These are phyloP conservation scores for Monilinia vaccinii-corymbosi DNA, from an alignment of 2,329 filamentous ascomycete genomes.

Conservation along the genomic window DNA sequence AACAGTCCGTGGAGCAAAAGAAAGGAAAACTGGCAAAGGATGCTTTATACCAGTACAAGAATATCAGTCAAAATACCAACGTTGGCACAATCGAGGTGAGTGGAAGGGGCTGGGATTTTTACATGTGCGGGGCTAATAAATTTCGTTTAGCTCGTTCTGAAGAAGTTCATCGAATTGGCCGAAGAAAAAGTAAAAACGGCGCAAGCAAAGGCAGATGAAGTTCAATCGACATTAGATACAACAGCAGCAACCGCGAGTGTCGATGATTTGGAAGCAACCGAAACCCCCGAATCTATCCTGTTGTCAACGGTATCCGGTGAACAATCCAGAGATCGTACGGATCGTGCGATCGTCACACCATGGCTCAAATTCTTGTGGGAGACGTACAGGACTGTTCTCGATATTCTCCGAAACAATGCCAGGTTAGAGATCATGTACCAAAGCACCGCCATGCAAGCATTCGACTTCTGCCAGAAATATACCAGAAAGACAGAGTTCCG, in stretches of 20 bases:
- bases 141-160: slow-evolving; percentile 65
- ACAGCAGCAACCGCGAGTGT: slow-evolving; percentile 63
- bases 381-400: slow-evolving; percentile 94
- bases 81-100: slow-evolving; percentile 90
- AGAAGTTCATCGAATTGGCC: slow-evolving; percentile 95
- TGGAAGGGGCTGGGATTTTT: background rate
- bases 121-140: slow-evolving; percentile 4
- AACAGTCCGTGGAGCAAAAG: slow-evolving; percentile 92
- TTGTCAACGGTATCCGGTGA: slow-evolving; percentile 96
- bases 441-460: slow-evolving; percentile 94
- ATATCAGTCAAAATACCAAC: slow-evolving; percentile 98
- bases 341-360: slow-evolving; percentile 94
- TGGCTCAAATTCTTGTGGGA: slow-evolving; percentile 99
- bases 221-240: slow-evolving; percentile 79
- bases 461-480: slow-evolving; percentile 98
- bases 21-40: slow-evolving; percentile 99
- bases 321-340: slow-evolving; percentile 93
- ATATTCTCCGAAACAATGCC: slow-evolving; percentile 98
- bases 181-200: slow-evolving; percentile 94
- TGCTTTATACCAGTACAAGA: slow-evolving; percentile 99
- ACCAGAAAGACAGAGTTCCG: slow-evolving; percentile 98
- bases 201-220: slow-evolving; percentile 90
- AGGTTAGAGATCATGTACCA: slow-evolving; percentile 97
- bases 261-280: slow-evolving; percentile 91
- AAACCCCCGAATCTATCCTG: slow-evolving; percentile 96